These are phyloP conservation scores for Aspergillus diversus DNA, from an alignment of 495 filamentous ascomycete species.

Conservation along the genomic window DNA sequence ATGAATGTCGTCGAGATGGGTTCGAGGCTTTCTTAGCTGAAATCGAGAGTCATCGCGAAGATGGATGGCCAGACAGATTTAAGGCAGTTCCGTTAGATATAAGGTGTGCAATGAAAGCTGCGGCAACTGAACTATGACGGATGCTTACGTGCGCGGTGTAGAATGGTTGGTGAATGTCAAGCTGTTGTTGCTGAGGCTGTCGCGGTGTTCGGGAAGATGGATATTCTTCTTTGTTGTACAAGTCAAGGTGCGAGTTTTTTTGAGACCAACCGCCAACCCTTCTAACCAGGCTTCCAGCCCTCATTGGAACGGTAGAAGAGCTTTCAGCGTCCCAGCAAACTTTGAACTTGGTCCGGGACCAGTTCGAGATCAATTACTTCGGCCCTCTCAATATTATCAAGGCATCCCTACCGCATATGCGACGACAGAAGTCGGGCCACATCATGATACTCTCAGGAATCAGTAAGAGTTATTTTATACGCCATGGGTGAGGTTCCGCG, in stretches of 20 bases:
- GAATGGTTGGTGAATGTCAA: slow-evolving; percentile 63
- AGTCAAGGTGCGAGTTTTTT: slow-evolving; percentile 65
- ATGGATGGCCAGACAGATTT: slow-evolving; percentile 50
- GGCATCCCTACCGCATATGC: slow-evolving; percentile 77
- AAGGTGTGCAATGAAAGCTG: slow-evolving; percentile 39
- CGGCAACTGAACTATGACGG: not conserved
- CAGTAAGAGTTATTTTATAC: slow-evolving; percentile 46
- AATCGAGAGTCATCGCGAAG: slow-evolving; percentile 65
- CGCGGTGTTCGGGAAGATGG: slow-evolving; percentile 79
- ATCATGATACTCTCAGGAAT: slow-evolving; percentile 89
- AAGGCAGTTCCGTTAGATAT: slow-evolving; percentile 53
- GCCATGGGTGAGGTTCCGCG: not conserved
- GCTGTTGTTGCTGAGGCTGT: slow-evolving; percentile 86
- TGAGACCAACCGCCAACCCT: not conserved
- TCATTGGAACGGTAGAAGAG: slow-evolving; percentile 92
- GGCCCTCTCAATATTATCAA: slow-evolving; percentile 96
- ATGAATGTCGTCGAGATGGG: slow-evolving; percentile 50
- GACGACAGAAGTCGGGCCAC: slow-evolving; percentile 79
- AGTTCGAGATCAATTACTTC: slow-evolving; percentile 95
- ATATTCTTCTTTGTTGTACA: slow-evolving; percentile 86
- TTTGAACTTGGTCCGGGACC: slow-evolving; percentile 77
- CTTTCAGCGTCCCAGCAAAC: slow-evolving; percentile 73
- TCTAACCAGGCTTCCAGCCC: slow-evolving; percentile 51
- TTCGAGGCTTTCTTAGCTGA: slow-evolving; percentile 62
- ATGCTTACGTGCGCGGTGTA: slow-evolving; percentile 28